Percentiles rank a stretch among this genome's conserved stretches.
Conservation (phyloP, 768 basidiomycete genomes). For the Tricholoma matsutake region DNA sequence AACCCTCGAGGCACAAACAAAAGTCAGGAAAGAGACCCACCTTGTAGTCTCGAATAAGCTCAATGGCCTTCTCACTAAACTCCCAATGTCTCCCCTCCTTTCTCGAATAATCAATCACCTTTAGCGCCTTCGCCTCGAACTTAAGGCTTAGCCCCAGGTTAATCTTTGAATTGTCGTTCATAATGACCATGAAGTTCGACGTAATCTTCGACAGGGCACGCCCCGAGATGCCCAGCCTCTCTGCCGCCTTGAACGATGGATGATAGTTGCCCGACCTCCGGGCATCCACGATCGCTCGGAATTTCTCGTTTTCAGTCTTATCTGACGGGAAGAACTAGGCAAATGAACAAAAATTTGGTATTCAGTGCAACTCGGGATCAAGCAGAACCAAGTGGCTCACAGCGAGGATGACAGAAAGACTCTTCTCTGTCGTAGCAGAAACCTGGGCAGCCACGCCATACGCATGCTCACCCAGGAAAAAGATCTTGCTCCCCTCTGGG, state of each 20-base stretch:
- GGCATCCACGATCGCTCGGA: slow-evolving; percentile 64
- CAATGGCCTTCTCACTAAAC: slow-evolving; percentile 83
- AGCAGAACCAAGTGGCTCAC: slow-evolving; percentile 38
- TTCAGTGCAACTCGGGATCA: not conserved
- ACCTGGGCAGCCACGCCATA: slow-evolving; percentile 97
- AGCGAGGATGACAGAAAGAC: slow-evolving; percentile 83
- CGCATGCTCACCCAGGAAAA: slow-evolving; percentile 93
- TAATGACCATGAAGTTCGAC: slow-evolving; percentile 88
- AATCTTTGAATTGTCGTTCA: slow-evolving; percentile 70
- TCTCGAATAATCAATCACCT: slow-evolving; percentile 89
- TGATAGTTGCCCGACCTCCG: slow-evolving; percentile 56
- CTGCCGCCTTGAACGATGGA: slow-evolving; percentile 77
- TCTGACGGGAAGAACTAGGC: slow-evolving; percentile 85
- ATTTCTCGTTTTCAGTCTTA: slow-evolving; percentile 71
- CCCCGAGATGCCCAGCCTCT: slow-evolving; percentile 68
- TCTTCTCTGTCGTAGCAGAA: slow-evolving; percentile 60
- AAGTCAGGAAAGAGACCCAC: slow-evolving; percentile 26
- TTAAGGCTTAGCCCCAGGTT: slow-evolving; percentile 95
- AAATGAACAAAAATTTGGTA: not conserved
- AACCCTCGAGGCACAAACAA: slow-evolving; percentile 2
- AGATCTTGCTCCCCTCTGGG: slow-evolving; percentile 85
- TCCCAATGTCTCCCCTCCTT: slow-evolving; percentile 90
- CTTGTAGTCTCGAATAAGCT: slow-evolving; percentile 83
- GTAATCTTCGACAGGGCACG: slow-evolving; percentile 88
- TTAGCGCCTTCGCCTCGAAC: slow-evolving; percentile 90